Evolutionary conservation across 2,329 filamentous ascomycete genomes (phyloP), one percentile per base, ranked within the genome.

Genomic region (Verticillium zaregamsianum): DNA sequence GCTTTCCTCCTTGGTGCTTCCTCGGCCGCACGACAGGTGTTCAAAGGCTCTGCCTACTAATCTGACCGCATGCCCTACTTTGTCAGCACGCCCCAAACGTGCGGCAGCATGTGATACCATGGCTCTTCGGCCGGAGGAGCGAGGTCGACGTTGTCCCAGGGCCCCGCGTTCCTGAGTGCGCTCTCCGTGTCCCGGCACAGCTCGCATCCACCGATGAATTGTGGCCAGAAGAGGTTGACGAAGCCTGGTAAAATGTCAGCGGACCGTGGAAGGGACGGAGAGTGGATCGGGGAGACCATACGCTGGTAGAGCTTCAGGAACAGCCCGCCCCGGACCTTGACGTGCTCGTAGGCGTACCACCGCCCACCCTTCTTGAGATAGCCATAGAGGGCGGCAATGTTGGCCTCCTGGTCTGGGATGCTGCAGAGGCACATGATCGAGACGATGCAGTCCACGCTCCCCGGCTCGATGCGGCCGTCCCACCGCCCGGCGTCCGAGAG

Each of bases 291-390:
- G 7, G 2, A 39, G 28, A 76, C 82, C 28, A 74, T 67, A 84
- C 83, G 73, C 68, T 86, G 84, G 69, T 86, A 86, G 17, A 74
- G 59, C 14, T 68, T 64, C 67, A 86, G 75, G 28, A 73, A 68
- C 67, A 75, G 74, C 11, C 74, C 75, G 5, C 71, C 66, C 54
- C 74, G 73, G 58, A 71, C 72, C 60, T 72, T 69, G 45, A 89
- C 83, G 67, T 89, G 86, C 74, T 89, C 86, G 66, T 82, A 88
- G 1, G 86, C 79, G 64, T 87, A 86, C 85, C 86, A 88, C 40
- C 81, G 75, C 0, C 86, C 86, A 5, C 86, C 86, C 5, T 83
- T 81, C 73, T 86, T 87, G 63, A 89, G 76, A 59, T 82, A 80
- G 35, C 76, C 73, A 70, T 87, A 88, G 33, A 89, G 71, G 64